These are phyloP conservation scores for Fonsecaea monophora DNA, from an alignment of 2,329 filamentous ascomycete genomes.

Conservation along the genomic window DNA sequence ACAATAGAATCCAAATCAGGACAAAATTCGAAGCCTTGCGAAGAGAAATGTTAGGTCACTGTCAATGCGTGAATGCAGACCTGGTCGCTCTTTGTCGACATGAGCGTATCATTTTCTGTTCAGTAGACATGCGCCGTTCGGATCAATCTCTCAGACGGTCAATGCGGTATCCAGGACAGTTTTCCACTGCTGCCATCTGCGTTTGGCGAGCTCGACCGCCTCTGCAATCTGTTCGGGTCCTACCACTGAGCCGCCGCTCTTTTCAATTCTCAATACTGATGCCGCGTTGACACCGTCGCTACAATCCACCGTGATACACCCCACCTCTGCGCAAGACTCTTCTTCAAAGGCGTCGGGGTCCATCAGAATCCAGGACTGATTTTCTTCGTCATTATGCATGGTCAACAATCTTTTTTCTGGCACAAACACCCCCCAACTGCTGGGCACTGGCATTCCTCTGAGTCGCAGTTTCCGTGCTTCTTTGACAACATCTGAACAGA, in stretches of 20 bases:
- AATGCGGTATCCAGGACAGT: conserved; percentile 29
- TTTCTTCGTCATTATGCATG: conserved; percentile 52
- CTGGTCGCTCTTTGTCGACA: not conserved
- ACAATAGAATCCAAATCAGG: not conserved
- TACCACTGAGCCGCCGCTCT: conserved; percentile 75
- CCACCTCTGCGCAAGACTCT: conserved; percentile 77
- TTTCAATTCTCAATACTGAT: conserved; percentile 74
- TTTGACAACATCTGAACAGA: conserved; percentile 71
- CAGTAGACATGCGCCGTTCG: not conserved
- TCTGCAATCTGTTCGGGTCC: conserved; percentile 67
- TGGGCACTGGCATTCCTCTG: conserved; percentile 73
- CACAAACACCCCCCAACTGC: conserved; percentile 79
- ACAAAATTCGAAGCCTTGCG: not conserved
- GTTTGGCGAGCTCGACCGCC: conserved; percentile 65
- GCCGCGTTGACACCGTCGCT: conserved; percentile 57
- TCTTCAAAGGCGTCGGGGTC: conserved; percentile 94
- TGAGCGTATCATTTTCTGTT: conserved; percentile 4
- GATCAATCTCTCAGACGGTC: not conserved
- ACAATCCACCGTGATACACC: conserved; percentile 81
- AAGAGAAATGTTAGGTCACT: no score
- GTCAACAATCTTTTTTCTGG: conserved; percentile 61
- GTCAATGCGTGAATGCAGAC: not conserved
- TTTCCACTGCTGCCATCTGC: conserved; percentile 61
- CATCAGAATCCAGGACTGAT: conserved; percentile 72
- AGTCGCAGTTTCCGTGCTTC: conserved; percentile 66